Percentiles rank a stretch among this genome's conserved stretches.
Evolutionary conservation across 148 eudicot genomes (phyloP).

Genomic region (Agrostemma githago): DNA sequence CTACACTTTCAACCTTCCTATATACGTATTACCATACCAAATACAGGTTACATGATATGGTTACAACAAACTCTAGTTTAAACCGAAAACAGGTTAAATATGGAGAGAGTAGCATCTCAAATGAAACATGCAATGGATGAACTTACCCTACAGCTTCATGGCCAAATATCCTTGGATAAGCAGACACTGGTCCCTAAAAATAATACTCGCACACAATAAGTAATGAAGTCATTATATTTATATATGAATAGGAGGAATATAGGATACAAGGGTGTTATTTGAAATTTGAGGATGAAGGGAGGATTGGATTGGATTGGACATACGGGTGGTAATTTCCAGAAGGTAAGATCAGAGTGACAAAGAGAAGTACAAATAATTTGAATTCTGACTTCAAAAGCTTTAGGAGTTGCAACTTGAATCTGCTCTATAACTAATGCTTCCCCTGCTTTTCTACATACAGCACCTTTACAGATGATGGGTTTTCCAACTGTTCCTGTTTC

Average conservation of each 20-base stretch:
- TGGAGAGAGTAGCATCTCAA: not conserved
- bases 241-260: too few relatives aligned
- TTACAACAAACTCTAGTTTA: not conserved
- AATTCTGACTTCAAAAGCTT: slow-evolving; percentile 63
- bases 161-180: slow-evolving; percentile 64
- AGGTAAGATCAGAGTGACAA: slow-evolving; percentile 63
- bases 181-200: slow-evolving; percentile 37
- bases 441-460: slow-evolving; percentile 60
- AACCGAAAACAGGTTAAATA: too few relatives aligned
- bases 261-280: not conserved
- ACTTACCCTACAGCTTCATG: slow-evolving; percentile 83
- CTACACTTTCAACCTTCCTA: slow-evolving; percentile 78
- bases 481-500: slow-evolving; percentile 42
- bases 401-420: slow-evolving; percentile 57
- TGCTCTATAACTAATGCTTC: slow-evolving; percentile 63
- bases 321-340: slow-evolving; percentile 56
- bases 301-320: not conserved
- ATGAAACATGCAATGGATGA: not conserved
- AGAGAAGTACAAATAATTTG: slow-evolving; percentile 73
- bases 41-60: not conserved
- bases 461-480: slow-evolving; percentile 77
- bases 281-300: too few relatives aligned
- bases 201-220: too few relatives aligned
- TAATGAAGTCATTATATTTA: too few relatives aligned
- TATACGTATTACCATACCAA: not conserved